A percentile compares a stretch with the other conserved stretches of the same genome.
These are phyloP conservation scores for Chloris gayana DNA, from an alignment of 176 grass and related monocot species.

Conservation along the genomic window DNA sequence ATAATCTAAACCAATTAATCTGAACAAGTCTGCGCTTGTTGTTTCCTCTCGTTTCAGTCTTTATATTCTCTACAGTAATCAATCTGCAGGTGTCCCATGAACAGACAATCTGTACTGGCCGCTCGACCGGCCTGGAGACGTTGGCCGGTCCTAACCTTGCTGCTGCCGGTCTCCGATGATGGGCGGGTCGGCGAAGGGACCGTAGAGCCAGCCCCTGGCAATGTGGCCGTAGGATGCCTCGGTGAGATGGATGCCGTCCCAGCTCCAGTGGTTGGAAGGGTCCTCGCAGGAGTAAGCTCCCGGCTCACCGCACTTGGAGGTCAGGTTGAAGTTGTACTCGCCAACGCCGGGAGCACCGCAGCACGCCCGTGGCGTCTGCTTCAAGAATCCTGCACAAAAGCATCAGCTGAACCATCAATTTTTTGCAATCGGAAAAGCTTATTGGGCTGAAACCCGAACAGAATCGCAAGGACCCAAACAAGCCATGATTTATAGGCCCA, in stretches of 20 bases:
- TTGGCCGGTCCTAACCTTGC: too few relatives aligned
- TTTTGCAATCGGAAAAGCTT: too few relatives aligned
- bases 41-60: neutral
- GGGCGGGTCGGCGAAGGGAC: constrained; percentile 70
- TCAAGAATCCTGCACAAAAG: constrained; percentile 45
- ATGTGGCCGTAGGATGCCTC: constrained; percentile 70
- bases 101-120: neutral
- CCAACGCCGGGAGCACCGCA: constrained; percentile 58
- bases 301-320: constrained; percentile 57
- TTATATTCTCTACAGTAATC: constrained; percentile 1
- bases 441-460: too few relatives aligned
- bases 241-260: constrained; percentile 73
- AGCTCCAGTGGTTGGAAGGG: constrained; percentile 70
- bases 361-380: constrained; percentile 62
- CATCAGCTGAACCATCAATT: neutral
- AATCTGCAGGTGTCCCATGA: neutral
- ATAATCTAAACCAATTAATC: constrained; percentile 29
- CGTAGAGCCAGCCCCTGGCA: constrained; percentile 78
- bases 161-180: constrained; percentile 25
- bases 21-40: constrained; percentile 8
- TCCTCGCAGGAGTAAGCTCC: constrained; percentile 49
- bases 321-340: constrained; percentile 71
- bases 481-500: too few relatives aligned
- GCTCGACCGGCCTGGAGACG: too few relatives aligned
- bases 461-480: too few relatives aligned